Base-by-base conservation (phyloP, 179 eudicot species). In the Camellia oleifera region DNA sequence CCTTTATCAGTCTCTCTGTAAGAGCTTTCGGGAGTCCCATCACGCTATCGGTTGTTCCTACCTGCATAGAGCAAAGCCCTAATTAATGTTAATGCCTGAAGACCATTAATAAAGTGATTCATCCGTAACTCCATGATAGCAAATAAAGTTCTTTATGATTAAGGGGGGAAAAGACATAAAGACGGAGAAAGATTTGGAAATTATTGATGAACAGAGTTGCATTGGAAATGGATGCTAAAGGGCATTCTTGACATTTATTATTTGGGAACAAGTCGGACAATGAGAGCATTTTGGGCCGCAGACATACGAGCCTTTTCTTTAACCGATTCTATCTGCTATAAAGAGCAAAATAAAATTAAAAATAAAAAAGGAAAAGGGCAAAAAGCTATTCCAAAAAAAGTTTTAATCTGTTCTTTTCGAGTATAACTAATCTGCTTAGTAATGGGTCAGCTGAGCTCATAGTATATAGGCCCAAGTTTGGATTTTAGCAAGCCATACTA, bases 1-100 rank as follows among this genome's bases (percentile, higher is more conserved):
- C 99, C 81, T 67, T 84, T 53, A 95, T 86, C 77, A 95, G 81
- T 84, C 86, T 92, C 78, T 90, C 86, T 4, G 98, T 88, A 4
- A 95, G 88, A 74, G 88, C 93, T 87, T 92, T 94, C 6, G 99
- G 98, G 66, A 95, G 99, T 84, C 99, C 99, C 98, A 94, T 94
- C 74, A 95, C 98, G 54, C 99, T 92, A 81, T 95, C 99, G 13
- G 93, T 93, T 67, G 98, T 84, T 52, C 98, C 98, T 53, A 90
- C 91, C 98, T 95, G 90, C 83, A 83, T 18, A 77, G 11, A 73
- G 0, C 8, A 52, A 32, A 32, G 61, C 65, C 56, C 13, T 13
- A 74, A 73, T 56, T 0, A 3, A 74, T 7, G 77, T 32, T 32
- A 32, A 32, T 32, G 40, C 40, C 40, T 32, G 40, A 32, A 32